These are phyloP conservation scores for Penicillium sp. DNA, from an alignment of 2,329 filamentous ascomycete genomes.

Conservation along the genomic window DNA sequence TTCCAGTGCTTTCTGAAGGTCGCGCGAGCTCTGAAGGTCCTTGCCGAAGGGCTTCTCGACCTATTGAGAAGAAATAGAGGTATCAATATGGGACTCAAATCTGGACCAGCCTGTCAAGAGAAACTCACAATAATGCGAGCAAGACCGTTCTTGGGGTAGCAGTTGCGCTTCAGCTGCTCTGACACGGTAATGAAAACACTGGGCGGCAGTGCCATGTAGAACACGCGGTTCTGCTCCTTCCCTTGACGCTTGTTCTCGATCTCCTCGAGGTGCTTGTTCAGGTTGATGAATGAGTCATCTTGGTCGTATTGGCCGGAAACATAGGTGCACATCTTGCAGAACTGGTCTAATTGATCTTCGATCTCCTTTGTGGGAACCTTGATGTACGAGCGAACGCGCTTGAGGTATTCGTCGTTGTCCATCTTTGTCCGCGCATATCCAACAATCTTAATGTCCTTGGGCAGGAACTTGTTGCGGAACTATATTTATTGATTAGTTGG, in stretches of 20 bases:
- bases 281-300: constrained; percentile 85
- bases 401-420: constrained; percentile 94
- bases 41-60: constrained; percentile 99
- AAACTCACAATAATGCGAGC: constrained; percentile 83
- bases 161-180: constrained; percentile 94
- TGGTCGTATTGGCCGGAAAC: constrained; percentile 97
- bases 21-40: constrained; percentile 88
- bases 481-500: constrained; percentile 40
- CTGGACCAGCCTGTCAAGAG: background rate
- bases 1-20: constrained; percentile 90
- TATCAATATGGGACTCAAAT: constrained; percentile 19
- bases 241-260: constrained; percentile 71
- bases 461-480: constrained; percentile 99
- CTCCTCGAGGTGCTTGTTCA: constrained; percentile 81
- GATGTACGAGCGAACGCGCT: constrained; percentile 94
- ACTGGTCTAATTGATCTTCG: constrained; percentile 90
- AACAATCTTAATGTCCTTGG: constrained; percentile 90
- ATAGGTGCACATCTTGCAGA: constrained; percentile 85
- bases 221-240: constrained; percentile 84
- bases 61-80: constrained; percentile 46
- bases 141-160: constrained; percentile 88
- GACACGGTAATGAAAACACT: constrained; percentile 98
- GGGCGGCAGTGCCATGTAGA: constrained; percentile 98
- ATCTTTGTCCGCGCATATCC: constrained; percentile 99
- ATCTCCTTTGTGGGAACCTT: constrained; percentile 98